Percentiles rank a stretch among this genome's conserved stretches.
Evolutionary conservation across 441 rosid species (phyloP).

Genomic region (Theobroma grandiflorum): DNA sequence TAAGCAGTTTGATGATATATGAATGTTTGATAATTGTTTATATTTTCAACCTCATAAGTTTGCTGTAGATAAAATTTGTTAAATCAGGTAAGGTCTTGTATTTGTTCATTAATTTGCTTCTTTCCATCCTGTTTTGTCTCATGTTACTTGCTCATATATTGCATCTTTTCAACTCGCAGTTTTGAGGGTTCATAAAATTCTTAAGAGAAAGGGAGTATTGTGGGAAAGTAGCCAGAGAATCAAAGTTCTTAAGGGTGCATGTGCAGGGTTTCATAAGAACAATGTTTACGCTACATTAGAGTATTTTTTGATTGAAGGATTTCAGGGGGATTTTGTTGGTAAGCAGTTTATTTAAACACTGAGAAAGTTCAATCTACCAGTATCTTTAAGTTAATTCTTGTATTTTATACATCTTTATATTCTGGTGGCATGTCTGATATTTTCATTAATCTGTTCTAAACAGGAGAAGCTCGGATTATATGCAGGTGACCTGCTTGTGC

Average conservation of each 20-base stretch:
- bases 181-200: constrained; percentile 58
- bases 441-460: constrained; percentile 17
- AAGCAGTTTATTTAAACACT: background rate
- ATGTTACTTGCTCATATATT: background rate
- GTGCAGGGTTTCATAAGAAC: constrained; percentile 44
- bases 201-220: constrained; percentile 53
- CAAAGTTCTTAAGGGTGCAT: constrained; percentile 75
- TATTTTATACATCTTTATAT: background rate
- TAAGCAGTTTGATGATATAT: too few species aligned
- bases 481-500: constrained; percentile 60
- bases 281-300: too few species aligned
- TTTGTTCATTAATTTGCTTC: background rate
- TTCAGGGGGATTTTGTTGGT: constrained; percentile 22
- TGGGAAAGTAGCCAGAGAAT: constrained; percentile 72
- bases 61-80: background rate
- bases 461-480: constrained; percentile 74
- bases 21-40: too few species aligned
- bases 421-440: background rate
- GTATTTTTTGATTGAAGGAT: background rate
- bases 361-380: background rate
- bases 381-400: background rate
- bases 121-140: constrained; percentile 8
- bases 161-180: constrained; percentile 47
- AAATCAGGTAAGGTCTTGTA: background rate
- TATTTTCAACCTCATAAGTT: too few species aligned